Evolutionary conservation across 352 stramenopile genomes (phyloP), one percentile per base, ranked within the genome.

Genomic region (Halophytophthora batemanensis): DNA sequence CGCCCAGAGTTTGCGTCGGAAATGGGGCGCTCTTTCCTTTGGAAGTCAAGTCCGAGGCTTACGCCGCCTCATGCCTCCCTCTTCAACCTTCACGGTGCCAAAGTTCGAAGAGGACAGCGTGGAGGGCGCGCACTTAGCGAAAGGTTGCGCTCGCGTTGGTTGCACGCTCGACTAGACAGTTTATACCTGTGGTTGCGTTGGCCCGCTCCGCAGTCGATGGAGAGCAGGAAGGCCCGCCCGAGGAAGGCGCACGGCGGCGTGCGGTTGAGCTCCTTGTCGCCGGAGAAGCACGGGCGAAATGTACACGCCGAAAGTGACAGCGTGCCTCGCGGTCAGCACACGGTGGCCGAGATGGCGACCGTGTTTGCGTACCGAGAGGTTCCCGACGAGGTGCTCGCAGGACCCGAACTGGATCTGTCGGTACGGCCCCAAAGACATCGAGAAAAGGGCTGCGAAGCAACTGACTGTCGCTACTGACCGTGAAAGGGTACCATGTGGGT

Each of bases 351-450:
- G 33, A 62, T 84, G 34, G 69, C 66, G 37, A 58, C 64, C 0
- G 44, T 33, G 13, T 86, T 89, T 31, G 49, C 66, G 13, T 93
- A 90, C 61, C 63, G 67, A 15, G 66, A 82, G 25, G 66, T 93
- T 14, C 82, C 82, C 10, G 58, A 78, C 36, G 79, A 93, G 50
- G 50, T 89, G 40, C 71, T 90, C 5, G 40, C 53, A 23, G 82
- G 79, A 6, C 50, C 48, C 11, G 76, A 86, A 8, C 31, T 93
- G 17, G 74, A 93, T 39, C 66, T 86, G n/a, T 79, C 75, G 53
- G 75, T 84, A 61, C 18, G 59, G 21, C 6, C 18, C 10, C 19
- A 37, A n/a, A n/a, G 7, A 46, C 11, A 18, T 5, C 12, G 21
- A 22, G 14, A 18, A 8, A 47, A 34, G 8, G 1, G 41, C 12